phyloP scores from a whole-genome alignment of 2,329 filamentous ascomycete genomes.

The Coniochaeta sp. region DNA sequence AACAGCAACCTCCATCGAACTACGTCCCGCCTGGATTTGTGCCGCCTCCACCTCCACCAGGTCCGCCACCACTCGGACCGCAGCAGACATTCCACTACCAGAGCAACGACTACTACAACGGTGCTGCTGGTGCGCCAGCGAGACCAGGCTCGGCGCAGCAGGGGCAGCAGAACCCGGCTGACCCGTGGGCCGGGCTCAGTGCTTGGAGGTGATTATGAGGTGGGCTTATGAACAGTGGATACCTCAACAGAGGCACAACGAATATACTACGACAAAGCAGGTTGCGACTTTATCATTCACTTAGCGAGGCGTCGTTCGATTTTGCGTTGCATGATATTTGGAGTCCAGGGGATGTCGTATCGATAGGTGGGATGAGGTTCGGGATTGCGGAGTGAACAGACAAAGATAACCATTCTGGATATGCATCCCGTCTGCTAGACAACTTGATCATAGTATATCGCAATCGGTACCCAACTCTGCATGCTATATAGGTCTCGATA shows the following conservation, averaged over 20 bases:
- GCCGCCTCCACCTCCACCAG: constrained; percentile 56
- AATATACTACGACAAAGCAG: not conserved
- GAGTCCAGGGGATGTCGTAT: not conserved
- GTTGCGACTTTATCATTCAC: not conserved
- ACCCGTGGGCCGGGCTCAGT: constrained; percentile 67
- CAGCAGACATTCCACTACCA: constrained; percentile 55
- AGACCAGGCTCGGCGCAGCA: constrained; percentile 24
- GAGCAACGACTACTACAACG: constrained; percentile 19
- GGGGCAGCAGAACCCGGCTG: constrained; percentile 29
- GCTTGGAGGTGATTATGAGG: constrained; percentile 50
- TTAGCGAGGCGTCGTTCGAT: not conserved
- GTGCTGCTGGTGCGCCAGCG: constrained; percentile 10
- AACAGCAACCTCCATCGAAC: constrained; percentile 20
- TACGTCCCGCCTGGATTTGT: constrained; percentile 52
- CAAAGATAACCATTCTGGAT: not conserved
- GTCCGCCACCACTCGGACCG: constrained; percentile 53
- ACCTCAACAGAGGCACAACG: not conserved
- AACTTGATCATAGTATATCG: no score
- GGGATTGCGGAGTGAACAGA: not conserved
- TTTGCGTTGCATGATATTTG: not conserved
- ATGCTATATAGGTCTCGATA: no score
- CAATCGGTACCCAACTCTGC: no score
- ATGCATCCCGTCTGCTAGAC: no score
- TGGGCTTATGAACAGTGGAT: not conserved
- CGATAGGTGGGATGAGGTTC: not conserved